Base-by-base conservation (phyloP, 176 grass and related monocot genomes). In the Themeda triandra region DNA sequence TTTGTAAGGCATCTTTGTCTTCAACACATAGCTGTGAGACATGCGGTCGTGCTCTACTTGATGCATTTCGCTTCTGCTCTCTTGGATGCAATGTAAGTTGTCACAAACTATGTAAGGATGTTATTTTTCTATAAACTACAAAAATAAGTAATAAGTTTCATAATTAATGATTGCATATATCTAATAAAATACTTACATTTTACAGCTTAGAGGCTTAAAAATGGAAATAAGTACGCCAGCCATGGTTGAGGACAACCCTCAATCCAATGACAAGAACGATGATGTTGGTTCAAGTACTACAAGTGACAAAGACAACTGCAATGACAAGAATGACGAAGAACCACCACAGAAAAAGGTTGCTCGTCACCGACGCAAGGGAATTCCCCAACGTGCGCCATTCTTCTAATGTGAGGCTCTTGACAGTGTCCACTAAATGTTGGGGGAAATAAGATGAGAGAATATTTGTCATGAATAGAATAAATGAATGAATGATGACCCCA, bases 71-170 rank as follows among this genome's bases (percentile, higher is more conserved):
- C 17, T 86, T 80, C 11, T 74, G 59, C 60, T 63, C 93, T 54
- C 85, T 92, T 4, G 83, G 90, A 12, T 95, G 93, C 75, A 90
- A 90, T 53, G 93, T 87, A 89, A 76, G 76, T 66, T 66, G 31
- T 54, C 18, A 21, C 18, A 54, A 54, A 54, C 49, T 53, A 53
- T 53, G 1, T 53, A 53, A 53, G 6, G 17, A 53, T 6, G 5
- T 53, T 53, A 53, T 21, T 21, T 53, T 21, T 21, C 5, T 53
- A 18, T 7, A 53, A 7, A 53, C 5, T 53, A 21, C 6, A 53
- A 53, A 53, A 21, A 5, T 41, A 51, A 21, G 5, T 21, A 19
- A 21, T 19, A 19, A 49, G 6, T 53, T 53, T 21, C 18, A 19
- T 7, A 53, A 53, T 53, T 53, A 53, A 53, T 53, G 18, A 21